Evolutionary conservation across 352 stramenopile genomes (phyloP), one percentile per base, ranked within the genome.

Genomic region (Phytophthora europaea): DNA sequence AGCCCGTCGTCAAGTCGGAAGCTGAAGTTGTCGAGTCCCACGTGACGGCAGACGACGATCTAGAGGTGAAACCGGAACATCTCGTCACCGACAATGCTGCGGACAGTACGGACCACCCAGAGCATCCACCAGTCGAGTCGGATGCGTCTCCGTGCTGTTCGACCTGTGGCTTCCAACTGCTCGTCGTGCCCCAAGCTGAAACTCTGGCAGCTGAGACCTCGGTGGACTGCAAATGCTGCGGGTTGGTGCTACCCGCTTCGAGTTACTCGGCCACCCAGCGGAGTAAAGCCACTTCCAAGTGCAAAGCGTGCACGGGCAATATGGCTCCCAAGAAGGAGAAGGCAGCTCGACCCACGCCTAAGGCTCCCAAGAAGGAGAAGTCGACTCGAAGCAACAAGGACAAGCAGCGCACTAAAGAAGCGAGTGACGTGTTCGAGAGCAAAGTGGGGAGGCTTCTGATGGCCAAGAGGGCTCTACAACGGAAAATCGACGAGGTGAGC

Each of bases 371-470:
- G 13, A 52, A 52, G 20, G n/a, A 22, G 4, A 60, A 47, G 18
- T 31, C 60, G 6, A 48, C 69, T 6, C 60, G 31, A 18, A 56
- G 57, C 5, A 76, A 50, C 23, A 58, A 59, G 18, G 34, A 58
- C 31, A 69, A 69, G 31, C 53, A 60, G 2, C n/a, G 61, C 15
- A 22, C 15, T 22, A n/a, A 8, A 50, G 48, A 67, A 45, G 20
- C 18, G 10, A 64, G 15, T 22, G 53, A 28, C 1, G 62, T 81
- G 23, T 76, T 79, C n/a, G 36, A 33, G 43, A 81, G 74, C 53
- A 61, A 71, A 61, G 66, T 81, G 20, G 66, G 20, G 54, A 61
- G 75, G 6, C 22, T 75, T 34, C 78, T 70, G 61, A 73, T 83
- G 60, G 63, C 67, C 0, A 52, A 57, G 40, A 36, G 31, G 6